Conservation (phyloP, 768 basidiomycete genomes). For the Rhodotorula diobovata region DNA sequence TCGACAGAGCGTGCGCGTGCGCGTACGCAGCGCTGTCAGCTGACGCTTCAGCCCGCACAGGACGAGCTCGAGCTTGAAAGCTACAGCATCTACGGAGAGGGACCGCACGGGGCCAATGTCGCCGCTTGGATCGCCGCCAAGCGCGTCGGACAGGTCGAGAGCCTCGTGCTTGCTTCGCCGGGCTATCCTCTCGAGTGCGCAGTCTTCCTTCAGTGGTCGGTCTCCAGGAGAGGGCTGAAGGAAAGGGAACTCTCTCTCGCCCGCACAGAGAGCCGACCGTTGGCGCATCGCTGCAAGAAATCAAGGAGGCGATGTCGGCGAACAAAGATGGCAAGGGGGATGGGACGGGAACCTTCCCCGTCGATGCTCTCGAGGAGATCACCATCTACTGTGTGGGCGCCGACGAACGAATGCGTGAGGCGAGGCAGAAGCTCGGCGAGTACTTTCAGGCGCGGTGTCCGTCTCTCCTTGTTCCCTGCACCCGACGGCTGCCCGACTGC, state of each 20-base stretch:
- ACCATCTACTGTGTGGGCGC: conserved; percentile 2
- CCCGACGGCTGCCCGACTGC: too few species aligned
- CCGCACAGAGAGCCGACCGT: neutral
- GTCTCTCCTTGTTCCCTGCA: neutral
- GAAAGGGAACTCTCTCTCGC: neutral
- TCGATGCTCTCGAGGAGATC: conserved; percentile 8
- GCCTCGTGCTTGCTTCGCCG: conserved; percentile 11
- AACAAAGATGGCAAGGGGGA: conserved; percentile 17
- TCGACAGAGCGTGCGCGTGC: too few species aligned
- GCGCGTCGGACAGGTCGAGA: conserved; percentile 4
- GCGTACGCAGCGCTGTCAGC: neutral
- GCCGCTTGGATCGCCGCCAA: conserved; percentile 16
- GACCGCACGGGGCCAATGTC: conserved; percentile 9
- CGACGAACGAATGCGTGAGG: neutral
- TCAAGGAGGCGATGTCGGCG: neutral
- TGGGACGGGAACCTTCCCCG: neutral
- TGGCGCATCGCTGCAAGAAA: neutral
- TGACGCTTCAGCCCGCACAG: neutral
- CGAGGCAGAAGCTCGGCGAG: neutral
- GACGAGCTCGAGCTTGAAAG: conserved; percentile 7
- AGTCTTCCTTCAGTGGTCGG: neutral
- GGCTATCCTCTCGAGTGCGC: conserved; percentile 16
- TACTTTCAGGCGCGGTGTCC: conserved; percentile 19
- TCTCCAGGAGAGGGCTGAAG: too few species aligned
- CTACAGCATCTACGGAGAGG: conserved; percentile 19